Conservation (phyloP, 2,329 filamentous ascomycete genomes). For the Ceratocystis lukuohia region DNA sequence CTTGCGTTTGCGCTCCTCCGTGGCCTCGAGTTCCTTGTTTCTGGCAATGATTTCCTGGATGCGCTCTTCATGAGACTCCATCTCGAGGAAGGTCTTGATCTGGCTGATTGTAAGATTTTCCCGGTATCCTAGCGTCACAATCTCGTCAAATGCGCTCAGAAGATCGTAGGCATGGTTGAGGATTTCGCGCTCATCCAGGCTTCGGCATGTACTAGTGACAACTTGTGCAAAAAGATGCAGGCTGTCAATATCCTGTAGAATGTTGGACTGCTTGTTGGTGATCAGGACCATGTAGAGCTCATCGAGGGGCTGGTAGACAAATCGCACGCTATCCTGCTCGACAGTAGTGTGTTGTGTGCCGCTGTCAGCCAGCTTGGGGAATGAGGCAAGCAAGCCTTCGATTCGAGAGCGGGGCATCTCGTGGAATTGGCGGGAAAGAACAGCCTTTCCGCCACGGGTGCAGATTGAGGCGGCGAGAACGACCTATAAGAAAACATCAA, state of each 20-base stretch:
- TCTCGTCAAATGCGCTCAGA: conserved; percentile 90
- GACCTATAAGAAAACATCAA: conserved; percentile 46
- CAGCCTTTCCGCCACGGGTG: conserved; percentile 93
- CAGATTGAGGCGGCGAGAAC: conserved; percentile 98
- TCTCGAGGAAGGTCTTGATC: conserved; percentile 98
- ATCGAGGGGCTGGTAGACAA: conserved; percentile 96
- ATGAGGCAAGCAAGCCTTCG: conserved; percentile 89
- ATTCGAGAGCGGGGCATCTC: conserved; percentile 96
- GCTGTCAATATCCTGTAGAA: conserved; percentile 96
- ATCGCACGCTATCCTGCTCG: conserved; percentile 98
- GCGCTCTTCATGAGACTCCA: conserved; percentile 97
- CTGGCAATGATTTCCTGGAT: conserved; percentile 96
- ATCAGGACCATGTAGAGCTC: conserved; percentile 99
- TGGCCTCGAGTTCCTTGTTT: conserved; percentile 97
- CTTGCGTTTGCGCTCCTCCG: conserved; percentile 94
- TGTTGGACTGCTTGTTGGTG: conserved; percentile 98
- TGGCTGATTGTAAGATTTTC: conserved; percentile 94
- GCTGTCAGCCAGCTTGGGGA: conserved; percentile 92
- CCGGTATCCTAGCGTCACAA: conserved; percentile 87
- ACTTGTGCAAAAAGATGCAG: conserved; percentile 96
- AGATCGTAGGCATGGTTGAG: conserved; percentile 89
- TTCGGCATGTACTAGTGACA: conserved; percentile 92
- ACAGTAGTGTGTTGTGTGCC: conserved; percentile 96
- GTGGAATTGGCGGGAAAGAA: conserved; percentile 92
- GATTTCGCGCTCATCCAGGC: conserved; percentile 89